phyloP scores from a whole-genome alignment of 176 grass and related monocot species.

The Eragrostis curvula region DNA sequence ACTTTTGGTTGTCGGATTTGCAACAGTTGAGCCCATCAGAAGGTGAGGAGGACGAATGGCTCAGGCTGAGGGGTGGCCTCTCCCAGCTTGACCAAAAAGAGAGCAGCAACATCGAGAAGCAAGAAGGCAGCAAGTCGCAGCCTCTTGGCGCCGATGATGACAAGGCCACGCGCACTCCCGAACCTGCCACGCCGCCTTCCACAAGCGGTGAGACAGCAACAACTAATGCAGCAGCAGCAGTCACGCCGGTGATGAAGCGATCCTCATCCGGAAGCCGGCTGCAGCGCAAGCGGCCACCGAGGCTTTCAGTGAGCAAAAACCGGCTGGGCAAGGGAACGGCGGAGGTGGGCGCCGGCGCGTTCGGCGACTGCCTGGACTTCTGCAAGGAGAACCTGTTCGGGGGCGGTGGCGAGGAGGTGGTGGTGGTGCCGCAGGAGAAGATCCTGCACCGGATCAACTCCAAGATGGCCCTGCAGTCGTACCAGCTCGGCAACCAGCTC shows the following conservation, averaged over 20 bases:
- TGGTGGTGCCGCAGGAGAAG: constrained; percentile 59
- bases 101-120: constrained; percentile 14
- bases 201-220: not conserved
- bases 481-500: constrained; percentile 90
- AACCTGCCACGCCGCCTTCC: not conserved
- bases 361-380: constrained; percentile 53
- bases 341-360: constrained; percentile 37
- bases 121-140: constrained; percentile 31
- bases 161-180: not conserved
- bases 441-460: constrained; percentile 87
- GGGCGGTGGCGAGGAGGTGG: constrained; percentile 38
- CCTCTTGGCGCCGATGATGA: not conserved
- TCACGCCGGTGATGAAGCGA: constrained; percentile 41
- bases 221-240: not conserved
- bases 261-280: constrained; percentile 49
- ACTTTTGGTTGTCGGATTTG: constrained; percentile 26
- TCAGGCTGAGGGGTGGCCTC: constrained; percentile 30
- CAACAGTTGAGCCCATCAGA: constrained; percentile 70
- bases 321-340: constrained; percentile 15
- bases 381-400: constrained; percentile 70
- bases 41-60: constrained; percentile 57
- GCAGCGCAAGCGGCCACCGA: constrained; percentile 48
- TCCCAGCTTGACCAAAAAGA: constrained; percentile 37
- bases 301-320: constrained; percentile 41
- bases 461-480: constrained; percentile 71